Evolutionary conservation across 352 stramenopile genomes (phyloP).

Genomic region (Saprolegnia diclina): DNA sequence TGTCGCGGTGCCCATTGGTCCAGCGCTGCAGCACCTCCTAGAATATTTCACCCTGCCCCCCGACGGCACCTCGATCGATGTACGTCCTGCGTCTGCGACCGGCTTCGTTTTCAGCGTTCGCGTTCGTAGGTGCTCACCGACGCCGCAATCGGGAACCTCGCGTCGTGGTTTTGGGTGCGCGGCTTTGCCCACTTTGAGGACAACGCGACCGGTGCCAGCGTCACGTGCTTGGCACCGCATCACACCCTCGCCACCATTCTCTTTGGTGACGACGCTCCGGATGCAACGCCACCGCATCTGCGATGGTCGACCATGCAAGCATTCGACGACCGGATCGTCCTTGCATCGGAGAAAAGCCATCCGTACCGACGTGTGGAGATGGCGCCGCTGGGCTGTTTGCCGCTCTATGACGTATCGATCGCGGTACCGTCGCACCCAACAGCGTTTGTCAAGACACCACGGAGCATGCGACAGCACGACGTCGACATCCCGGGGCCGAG

Average conservation of each 20-base stretch:
- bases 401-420: neutral
- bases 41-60: neutral
- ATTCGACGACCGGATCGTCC: neutral
- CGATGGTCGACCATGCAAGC: neutral
- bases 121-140: slow-evolving; percentile 5
- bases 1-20: neutral
- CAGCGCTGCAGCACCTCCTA: neutral
- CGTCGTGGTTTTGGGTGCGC: neutral
- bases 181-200: neutral
- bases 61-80: too few species aligned
- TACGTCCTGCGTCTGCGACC: neutral
- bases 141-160: neutral
- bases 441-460: neutral
- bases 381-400: neutral
- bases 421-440: neutral
- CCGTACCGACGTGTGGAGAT: neutral
- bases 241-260: neutral
- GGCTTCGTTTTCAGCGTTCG: neutral
- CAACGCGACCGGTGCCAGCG: too few species aligned
- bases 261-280: neutral
- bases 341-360: neutral
- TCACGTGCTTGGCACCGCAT: neutral
- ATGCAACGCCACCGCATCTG: neutral
- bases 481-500: neutral
- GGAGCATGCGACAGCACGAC: neutral